A percentile compares a stretch with the other conserved stretches of the same genome.
phyloP scores from a whole-genome alignment of 1,139 yeast species.

The Yamadazyma sp. region DNA sequence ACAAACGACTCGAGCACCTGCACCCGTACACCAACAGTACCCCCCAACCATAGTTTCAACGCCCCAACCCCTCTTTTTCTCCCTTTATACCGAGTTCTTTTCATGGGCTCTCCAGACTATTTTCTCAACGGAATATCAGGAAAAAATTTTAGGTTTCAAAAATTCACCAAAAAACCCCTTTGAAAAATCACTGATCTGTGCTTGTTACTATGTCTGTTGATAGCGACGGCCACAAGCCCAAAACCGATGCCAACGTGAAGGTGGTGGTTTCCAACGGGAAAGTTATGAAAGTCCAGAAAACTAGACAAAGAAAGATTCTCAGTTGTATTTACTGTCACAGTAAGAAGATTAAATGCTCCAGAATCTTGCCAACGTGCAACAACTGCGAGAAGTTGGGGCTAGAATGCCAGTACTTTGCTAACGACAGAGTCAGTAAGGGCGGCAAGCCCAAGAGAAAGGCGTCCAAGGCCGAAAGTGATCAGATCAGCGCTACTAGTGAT shows the following conservation, averaged over 20 bases:
- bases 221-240: neutral
- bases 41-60: too few species aligned
- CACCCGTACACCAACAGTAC: too few species aligned
- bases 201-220: neutral
- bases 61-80: too few species aligned
- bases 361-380: constrained; percentile 48
- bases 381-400: constrained; percentile 47
- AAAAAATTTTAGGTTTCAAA: neutral
- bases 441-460: constrained; percentile 26
- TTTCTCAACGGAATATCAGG: too few species aligned
- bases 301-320: constrained; percentile 56
- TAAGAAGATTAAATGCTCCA: constrained; percentile 58
- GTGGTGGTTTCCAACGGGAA: constrained; percentile 36
- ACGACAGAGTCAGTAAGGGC: constrained; percentile 54
- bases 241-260: constrained; percentile 12
- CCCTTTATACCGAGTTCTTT: too few species aligned
- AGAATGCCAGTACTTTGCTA: constrained; percentile 55
- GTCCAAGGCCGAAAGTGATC: neutral
- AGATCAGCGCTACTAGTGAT: neutral
- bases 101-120: too few species aligned
- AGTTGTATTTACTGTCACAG: constrained; percentile 64
- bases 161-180: neutral
- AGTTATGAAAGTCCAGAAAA: constrained; percentile 56
- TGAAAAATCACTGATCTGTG: neutral
- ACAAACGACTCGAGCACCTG: too few species aligned